phyloP scores from a whole-genome alignment of 1,284 basidiomycete species.

The Termitomyces sp. region DNA sequence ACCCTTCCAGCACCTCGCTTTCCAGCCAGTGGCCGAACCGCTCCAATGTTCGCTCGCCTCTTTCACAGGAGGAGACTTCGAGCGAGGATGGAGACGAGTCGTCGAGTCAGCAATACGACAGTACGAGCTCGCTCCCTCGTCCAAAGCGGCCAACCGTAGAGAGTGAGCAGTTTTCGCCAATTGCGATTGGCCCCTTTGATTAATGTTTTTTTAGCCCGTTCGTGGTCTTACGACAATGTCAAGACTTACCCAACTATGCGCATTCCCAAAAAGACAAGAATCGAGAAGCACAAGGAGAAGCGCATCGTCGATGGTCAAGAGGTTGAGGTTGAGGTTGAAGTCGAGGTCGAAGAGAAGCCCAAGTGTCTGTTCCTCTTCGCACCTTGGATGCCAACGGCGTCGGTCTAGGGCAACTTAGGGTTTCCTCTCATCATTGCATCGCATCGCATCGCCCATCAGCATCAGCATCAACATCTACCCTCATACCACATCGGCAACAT shows the following conservation, averaged over 20 bases:
- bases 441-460: slow-evolving; percentile 6
- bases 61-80: slow-evolving; percentile 28
- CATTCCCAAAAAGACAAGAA: slow-evolving; percentile 40
- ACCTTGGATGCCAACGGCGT: slow-evolving; percentile 7
- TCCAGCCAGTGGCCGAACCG: slow-evolving; percentile 26
- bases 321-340: slow-evolving; percentile 48
- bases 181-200: slow-evolving; percentile 12
- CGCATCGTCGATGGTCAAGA: slow-evolving; percentile 52
- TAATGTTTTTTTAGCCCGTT: slow-evolving; percentile 39
- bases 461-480: slow-evolving; percentile 6
- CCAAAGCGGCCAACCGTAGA: slow-evolving; percentile 31
- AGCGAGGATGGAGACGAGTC: slow-evolving; percentile 24
- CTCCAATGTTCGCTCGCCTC: slow-evolving; percentile 35
- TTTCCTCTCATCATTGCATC: slow-evolving; percentile 10
- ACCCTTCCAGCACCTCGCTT: slow-evolving; percentile 34
- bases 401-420: neutral
- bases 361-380: slow-evolving; percentile 37
- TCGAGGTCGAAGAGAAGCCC: slow-evolving; percentile 37
- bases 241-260: slow-evolving; percentile 63
- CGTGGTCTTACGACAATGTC: slow-evolving; percentile 68
- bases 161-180: slow-evolving; percentile 29
- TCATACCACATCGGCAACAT: slow-evolving; percentile 18
- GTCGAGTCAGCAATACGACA: slow-evolving; percentile 15
- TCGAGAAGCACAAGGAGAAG: slow-evolving; percentile 49
- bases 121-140: slow-evolving; percentile 14